Conservation (phyloP, 257 asterid genomes). For the Solanum gandarillasii region DNA sequence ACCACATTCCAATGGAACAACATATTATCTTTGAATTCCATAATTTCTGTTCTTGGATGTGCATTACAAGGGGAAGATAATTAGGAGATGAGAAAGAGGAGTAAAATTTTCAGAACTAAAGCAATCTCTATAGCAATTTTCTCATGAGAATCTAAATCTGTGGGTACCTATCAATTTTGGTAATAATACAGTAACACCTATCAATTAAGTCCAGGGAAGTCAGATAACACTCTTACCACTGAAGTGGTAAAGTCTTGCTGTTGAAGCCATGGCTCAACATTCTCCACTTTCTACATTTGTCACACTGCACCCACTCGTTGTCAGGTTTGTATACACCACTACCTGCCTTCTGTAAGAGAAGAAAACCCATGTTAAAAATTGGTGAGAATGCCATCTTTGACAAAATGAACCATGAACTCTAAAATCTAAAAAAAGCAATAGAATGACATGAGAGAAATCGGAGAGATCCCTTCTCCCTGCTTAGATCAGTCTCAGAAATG, state of each 20-base stretch:
- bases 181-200: background rate
- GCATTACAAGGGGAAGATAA: background rate
- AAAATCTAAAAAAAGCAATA: background rate
- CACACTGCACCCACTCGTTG: conserved; percentile 79
- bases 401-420: background rate
- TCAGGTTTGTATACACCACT: conserved; percentile 45
- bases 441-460: background rate
- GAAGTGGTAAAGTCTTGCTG: conserved; percentile 44
- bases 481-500: background rate
- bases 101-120: background rate
- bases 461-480: background rate
- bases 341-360: conserved; percentile 34
- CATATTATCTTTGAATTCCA: no score
- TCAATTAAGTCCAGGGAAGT: background rate
- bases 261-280: conserved; percentile 38
- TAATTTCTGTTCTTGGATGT: no score
- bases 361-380: conserved; percentile 4
- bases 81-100: background rate
- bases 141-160: background rate
- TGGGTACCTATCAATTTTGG: background rate
- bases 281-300: conserved; percentile 87
- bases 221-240: conserved; percentile 31
- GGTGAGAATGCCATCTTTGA: background rate
- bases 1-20: no score
- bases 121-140: background rate